Evolutionary conservation across 1,139 yeast genomes (phyloP).

Genomic region (Diutina neorugosa): DNA sequence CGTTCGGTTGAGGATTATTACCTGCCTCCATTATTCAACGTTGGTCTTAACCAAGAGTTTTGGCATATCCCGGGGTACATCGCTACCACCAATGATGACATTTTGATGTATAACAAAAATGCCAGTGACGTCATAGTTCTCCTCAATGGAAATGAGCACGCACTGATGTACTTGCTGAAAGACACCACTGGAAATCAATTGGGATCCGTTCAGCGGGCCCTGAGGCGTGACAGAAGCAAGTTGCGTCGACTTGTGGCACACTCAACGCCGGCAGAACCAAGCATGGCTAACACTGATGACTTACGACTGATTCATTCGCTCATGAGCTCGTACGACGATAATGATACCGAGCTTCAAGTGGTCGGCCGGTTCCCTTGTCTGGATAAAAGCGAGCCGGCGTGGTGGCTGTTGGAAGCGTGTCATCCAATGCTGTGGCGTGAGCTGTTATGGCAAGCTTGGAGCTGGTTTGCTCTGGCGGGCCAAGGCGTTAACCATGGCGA

Average conservation of each 20-base stretch:
- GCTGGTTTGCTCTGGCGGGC: slow-evolving; percentile 86
- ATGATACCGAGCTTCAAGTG: background rate
- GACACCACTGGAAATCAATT: background rate
- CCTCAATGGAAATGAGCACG: background rate
- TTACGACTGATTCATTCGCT: background rate
- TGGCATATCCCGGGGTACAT: slow-evolving; percentile 27
- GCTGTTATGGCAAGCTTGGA: slow-evolving; percentile 56
- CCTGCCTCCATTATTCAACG: slow-evolving; percentile 42
- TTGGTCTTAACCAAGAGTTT: slow-evolving; percentile 48
- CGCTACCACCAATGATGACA: slow-evolving; percentile 65
- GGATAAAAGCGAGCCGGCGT: slow-evolving; percentile 18
- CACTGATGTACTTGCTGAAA: background rate
- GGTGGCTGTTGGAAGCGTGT: slow-evolving; percentile 34
- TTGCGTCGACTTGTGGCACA: background rate
- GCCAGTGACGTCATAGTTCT: slow-evolving; percentile 41
- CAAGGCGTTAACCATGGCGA: slow-evolving; percentile 1
- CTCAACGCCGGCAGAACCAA: background rate
- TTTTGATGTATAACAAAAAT: slow-evolving; percentile 41
- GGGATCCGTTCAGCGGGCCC: background rate
- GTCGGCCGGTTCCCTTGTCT: background rate
- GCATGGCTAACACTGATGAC: background rate
- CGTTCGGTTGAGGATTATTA: slow-evolving; percentile 4
- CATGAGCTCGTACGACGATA: background rate
- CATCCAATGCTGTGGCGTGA: slow-evolving; percentile 55
- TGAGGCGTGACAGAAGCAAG: background rate